Percentiles rank a stretch among this genome's conserved stretches.
phyloP scores from a whole-genome alignment of 2,329 filamentous ascomycete species.

The Arthrobotrys entomopaga region DNA sequence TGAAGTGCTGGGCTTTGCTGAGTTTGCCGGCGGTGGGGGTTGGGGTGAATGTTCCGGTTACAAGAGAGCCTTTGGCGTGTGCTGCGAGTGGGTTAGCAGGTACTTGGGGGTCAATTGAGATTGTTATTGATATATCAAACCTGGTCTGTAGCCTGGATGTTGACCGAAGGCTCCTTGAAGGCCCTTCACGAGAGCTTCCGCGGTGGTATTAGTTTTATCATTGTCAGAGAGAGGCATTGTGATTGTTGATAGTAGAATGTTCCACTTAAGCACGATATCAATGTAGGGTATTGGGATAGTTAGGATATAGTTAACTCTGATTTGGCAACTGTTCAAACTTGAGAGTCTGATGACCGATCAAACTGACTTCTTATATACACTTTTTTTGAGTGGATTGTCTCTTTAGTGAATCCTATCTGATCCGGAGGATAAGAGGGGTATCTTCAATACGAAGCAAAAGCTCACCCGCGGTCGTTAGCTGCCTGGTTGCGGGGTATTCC shows the following conservation, averaged over 20 bases:
- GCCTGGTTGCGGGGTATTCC: slow-evolving; percentile 31
- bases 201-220: slow-evolving; percentile 62
- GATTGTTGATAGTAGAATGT: slow-evolving; percentile 38
- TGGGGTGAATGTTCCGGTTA: slow-evolving; percentile 68
- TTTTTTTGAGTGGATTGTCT: too few relatives aligned
- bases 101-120: not conserved
- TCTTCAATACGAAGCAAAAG: not conserved
- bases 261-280: not conserved
- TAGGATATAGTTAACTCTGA: not conserved
- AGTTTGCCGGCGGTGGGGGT: slow-evolving; percentile 64
- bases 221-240: slow-evolving; percentile 65
- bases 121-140: slow-evolving; percentile 57
- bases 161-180: slow-evolving; percentile 62
- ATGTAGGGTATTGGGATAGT: not conserved
- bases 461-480: slow-evolving; percentile 5
- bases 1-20: slow-evolving; percentile 66
- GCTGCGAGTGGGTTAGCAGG: slow-evolving; percentile 60
- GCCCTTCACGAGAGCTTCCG: slow-evolving; percentile 61
- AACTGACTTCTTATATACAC: not conserved
- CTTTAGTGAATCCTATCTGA: slow-evolving; percentile 31
- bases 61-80: slow-evolving; percentile 68
- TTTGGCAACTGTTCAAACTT: not conserved
- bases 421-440: slow-evolving; percentile 5
- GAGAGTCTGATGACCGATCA: not conserved
- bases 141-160: slow-evolving; percentile 63